These are phyloP conservation scores for Asterophora lycoperdoides DNA, from an alignment of 768 basidiomycete species.

Conservation along the genomic window DNA sequence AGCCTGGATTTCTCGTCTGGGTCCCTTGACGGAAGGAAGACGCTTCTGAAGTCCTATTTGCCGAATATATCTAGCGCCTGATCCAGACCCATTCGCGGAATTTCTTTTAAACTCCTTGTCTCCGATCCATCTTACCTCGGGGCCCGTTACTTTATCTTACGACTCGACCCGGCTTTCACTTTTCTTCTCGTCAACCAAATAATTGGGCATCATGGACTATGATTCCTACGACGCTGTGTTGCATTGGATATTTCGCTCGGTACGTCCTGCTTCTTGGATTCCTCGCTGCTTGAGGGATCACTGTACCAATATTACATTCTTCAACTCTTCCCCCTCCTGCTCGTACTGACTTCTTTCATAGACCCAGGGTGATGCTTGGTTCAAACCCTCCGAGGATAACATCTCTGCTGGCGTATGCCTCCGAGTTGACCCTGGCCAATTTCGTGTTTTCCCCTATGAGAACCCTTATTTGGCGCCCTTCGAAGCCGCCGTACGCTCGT, in stretches of 20 bases:
- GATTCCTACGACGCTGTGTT: constrained; percentile 77
- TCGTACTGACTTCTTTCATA: constrained; percentile 22
- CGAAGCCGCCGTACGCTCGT: constrained; percentile 66
- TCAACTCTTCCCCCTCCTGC: background rate
- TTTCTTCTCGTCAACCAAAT: constrained; percentile 26
- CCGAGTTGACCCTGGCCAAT: constrained; percentile 61
- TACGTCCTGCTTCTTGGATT: constrained; percentile 25
- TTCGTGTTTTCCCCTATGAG: constrained; percentile 83
- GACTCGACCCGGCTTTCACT: constrained; percentile 27
- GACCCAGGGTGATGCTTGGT: constrained; percentile 84
- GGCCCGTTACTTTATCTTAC: constrained; percentile 31
- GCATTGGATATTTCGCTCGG: constrained; percentile 76
- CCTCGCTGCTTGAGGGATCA: background rate
- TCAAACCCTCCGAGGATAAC: constrained; percentile 81
- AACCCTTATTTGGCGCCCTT: constrained; percentile 78
- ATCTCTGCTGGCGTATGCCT: constrained; percentile 76
- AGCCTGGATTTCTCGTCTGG: constrained; percentile 22
- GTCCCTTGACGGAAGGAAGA: constrained; percentile 20
- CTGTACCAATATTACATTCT: background rate
- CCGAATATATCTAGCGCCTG: constrained; percentile 28
- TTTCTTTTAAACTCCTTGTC: constrained; percentile 38
- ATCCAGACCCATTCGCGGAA: constrained; percentile 23
- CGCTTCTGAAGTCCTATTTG: constrained; percentile 25
- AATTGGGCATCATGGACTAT: constrained; percentile 58
- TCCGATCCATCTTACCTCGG: constrained; percentile 23